These are phyloP conservation scores for Chrysosporium keratinophilum DNA, from an alignment of 2,329 filamentous ascomycete species.

Conservation along the genomic window DNA sequence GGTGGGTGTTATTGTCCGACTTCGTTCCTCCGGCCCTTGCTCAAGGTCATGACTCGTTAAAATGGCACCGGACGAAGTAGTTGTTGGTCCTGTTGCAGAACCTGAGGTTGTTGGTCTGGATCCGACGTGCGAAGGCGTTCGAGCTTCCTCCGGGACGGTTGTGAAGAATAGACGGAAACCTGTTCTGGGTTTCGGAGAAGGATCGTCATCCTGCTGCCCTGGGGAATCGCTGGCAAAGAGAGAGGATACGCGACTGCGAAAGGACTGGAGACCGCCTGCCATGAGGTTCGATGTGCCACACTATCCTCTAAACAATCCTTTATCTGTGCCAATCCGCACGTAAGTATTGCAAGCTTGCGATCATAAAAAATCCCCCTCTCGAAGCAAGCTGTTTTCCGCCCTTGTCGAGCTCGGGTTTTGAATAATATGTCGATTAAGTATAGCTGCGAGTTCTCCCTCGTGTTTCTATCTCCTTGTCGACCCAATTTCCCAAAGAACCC, in stretches of 20 bases:
- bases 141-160: not conserved
- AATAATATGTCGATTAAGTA: too few species aligned
- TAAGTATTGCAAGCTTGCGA: too few species aligned
- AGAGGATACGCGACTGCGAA: slow-evolving; percentile 5
- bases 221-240: slow-evolving; percentile 4
- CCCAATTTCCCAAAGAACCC: not conserved
- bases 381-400: too few species aligned
- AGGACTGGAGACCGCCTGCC: not conserved
- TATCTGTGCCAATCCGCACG: not conserved
- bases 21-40: not conserved
- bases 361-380: not conserved
- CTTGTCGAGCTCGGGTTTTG: too few species aligned
- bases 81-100: not conserved
- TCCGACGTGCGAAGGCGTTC: not conserved
- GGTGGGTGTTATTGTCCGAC: not conserved
- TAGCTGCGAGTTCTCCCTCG: too few species aligned
- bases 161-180: not conserved
- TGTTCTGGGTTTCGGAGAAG: not conserved
- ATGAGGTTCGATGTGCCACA: not conserved
- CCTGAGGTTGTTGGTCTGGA: not conserved
- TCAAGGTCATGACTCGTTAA: not conserved
- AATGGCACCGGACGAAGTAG: not conserved
- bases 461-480: not conserved
- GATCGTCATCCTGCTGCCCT: not conserved
- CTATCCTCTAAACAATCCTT: not conserved